Base-by-base conservation (phyloP, 2,329 filamentous ascomycete genomes). In the Stagonosporopsis cucurbitacearum region DNA sequence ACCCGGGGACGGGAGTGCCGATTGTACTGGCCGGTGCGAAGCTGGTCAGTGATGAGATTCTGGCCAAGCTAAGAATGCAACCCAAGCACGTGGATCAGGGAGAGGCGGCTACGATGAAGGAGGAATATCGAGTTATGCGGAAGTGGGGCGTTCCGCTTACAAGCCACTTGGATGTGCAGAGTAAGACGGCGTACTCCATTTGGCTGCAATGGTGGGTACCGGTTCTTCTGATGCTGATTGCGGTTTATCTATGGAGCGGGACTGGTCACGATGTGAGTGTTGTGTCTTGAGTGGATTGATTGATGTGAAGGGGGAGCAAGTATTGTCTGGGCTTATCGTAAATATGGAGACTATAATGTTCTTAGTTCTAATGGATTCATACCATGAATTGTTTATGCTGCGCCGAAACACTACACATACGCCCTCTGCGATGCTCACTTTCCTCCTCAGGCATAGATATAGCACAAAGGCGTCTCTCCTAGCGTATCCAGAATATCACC, bases 1-100 rank as follows among this genome's bases (percentile, higher is more conserved):
- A 92, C 76, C 89, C 89, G 0, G 89, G 89, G 1, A 91, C 89
- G 0, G 89, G 89, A 0, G 89, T 92, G 19, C 89, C 89, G 3
- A 89, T 92, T 52, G 86, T 88, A 23, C 76, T 91, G 9, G 88
- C 88, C 0, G 88, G 89, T 0, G 85, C 86, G 8, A 88, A 86
- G 71, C 80, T 91, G 50, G 83, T 84, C 0, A 78, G 75, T 8
- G 81, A 82, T 64, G 81, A 86, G 70, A 77, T 86, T 5, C 62
- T 84, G 12, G 68, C 72, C 72, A 78, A 68, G 57, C 68, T 57
- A 64, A 30, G 47, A 8, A 35, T 57, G 32, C 20, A 53, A 32
- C 63, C 53, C 19, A 56, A 20, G 70, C 22, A 19, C 8, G 43
- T 56, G 47, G 53, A 51, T 43, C 42, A 48, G 32, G 53, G 53